These are phyloP conservation scores for Alisma plantagoaquatica DNA, from an alignment of 106 monocot genomes.

Conservation along the genomic window DNA sequence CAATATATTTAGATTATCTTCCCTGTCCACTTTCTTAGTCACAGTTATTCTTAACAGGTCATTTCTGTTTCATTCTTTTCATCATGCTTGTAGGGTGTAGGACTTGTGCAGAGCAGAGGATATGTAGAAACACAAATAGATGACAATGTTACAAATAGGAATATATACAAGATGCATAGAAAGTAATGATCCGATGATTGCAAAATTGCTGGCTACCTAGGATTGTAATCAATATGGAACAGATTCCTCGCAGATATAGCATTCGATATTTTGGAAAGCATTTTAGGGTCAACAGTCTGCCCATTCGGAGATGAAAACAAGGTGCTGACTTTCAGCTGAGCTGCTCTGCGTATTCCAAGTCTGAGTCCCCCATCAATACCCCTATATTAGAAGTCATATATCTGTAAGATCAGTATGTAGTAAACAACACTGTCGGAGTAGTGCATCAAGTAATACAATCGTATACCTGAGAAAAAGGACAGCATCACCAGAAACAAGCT, in stretches of 20 bases:
- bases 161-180: too few relatives aligned
- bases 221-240: constrained; percentile 69
- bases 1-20: too few relatives aligned
- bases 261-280: constrained; percentile 29
- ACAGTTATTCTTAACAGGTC: too few relatives aligned
- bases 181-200: too few relatives aligned
- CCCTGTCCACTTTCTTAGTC: too few relatives aligned
- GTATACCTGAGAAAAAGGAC: constrained; percentile 82
- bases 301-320: constrained; percentile 18
- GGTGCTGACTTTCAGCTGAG: constrained; percentile 39
- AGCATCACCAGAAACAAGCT: constrained; percentile 90
- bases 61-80: too few relatives aligned
- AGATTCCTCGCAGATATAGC: constrained; percentile 49
- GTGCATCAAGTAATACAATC: background rate
- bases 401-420: background rate
- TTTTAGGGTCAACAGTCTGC: constrained; percentile 22
- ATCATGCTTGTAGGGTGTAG: too few relatives aligned
- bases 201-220: constrained; percentile 50
- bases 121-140: too few relatives aligned
- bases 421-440: background rate
- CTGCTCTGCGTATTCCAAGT: constrained; percentile 82
- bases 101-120: too few relatives aligned
- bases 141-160: too few relatives aligned
- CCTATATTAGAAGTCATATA: constrained; percentile 20
- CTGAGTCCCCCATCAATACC: constrained; percentile 79